Conservation (phyloP, 345 rosid genomes). For the Cardamine chenopodiifolia region DNA sequence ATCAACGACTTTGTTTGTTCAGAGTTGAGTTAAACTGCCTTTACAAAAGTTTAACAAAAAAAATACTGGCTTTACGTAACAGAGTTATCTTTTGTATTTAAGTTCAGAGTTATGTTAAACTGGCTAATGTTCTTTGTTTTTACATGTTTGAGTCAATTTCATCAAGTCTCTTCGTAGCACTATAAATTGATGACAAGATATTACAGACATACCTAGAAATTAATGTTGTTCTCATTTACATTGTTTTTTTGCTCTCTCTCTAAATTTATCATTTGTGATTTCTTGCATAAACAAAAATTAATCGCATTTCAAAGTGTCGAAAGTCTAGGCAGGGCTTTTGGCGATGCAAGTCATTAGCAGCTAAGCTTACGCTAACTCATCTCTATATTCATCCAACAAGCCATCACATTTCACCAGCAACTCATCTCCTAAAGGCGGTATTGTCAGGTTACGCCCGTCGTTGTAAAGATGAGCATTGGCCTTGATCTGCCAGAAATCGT, state of each 20-base stretch:
- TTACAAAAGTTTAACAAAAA: neutral
- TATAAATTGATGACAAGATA: neutral
- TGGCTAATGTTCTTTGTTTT: neutral
- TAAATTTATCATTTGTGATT: too few relatives aligned
- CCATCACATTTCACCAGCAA: constrained; percentile 84
- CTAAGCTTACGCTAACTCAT: constrained; percentile 32
- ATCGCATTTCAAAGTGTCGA: too few relatives aligned
- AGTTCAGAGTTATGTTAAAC: neutral
- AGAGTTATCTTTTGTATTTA: neutral
- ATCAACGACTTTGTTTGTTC: too few relatives aligned
- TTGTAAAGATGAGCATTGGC: constrained; percentile 82
- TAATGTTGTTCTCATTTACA: too few relatives aligned
- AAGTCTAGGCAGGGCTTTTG: too few relatives aligned
- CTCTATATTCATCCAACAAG: constrained; percentile 55
- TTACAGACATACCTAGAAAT: too few relatives aligned
- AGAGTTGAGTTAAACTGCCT: neutral
- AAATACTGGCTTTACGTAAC: too few relatives aligned
- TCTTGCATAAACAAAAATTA: too few relatives aligned
- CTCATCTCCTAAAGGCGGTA: constrained; percentile 96
- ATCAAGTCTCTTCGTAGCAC: neutral
- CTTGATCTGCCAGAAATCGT: constrained; percentile 81
- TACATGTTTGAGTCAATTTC: neutral
- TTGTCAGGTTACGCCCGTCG: constrained; percentile 75
- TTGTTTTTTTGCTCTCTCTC: too few relatives aligned
- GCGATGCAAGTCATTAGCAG: neutral